Evolutionary conservation across 371 early-diverging fungal genomes (phyloP).

Genomic region (Rhizopus sp.): DNA sequence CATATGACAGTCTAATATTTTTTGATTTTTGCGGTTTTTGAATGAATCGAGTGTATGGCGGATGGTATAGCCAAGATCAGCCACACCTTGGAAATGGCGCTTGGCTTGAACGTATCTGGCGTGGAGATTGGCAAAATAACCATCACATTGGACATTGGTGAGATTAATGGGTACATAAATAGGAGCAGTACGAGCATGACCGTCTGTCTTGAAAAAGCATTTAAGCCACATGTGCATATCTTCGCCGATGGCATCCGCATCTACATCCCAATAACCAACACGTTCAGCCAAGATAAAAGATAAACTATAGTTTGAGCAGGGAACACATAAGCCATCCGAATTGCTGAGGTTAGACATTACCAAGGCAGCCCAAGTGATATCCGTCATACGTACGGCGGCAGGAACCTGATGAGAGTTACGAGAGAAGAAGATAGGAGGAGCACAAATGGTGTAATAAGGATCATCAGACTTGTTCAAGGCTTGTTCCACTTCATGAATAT

Average conservation of each 20-base stretch:
- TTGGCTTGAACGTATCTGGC: constrained; percentile 74
- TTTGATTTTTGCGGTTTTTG: constrained; percentile 23
- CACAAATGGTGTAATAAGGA: constrained; percentile 57
- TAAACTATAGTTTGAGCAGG: constrained; percentile 78
- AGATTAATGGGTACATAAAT: constrained; percentile 79
- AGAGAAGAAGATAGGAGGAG: constrained; percentile 78
- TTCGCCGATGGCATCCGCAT: constrained; percentile 80
- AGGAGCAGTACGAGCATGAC: constrained; percentile 62
- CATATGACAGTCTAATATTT: constrained; percentile 21
- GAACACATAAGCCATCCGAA: constrained; percentile 65
- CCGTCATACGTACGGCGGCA: constrained; percentile 73
- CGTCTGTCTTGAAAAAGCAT: constrained; percentile 76
- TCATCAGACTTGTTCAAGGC: constrained; percentile 40
- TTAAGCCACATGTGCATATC: constrained; percentile 89
- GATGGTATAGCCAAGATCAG: constrained; percentile 60
- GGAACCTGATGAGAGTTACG: constrained; percentile 76
- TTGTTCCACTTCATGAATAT: constrained; percentile 48
- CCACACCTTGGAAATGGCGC: constrained; percentile 67
- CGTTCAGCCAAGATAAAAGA: constrained; percentile 68
- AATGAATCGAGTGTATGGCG: constrained; percentile 19
- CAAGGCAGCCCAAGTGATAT: constrained; percentile 78
- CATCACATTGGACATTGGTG: constrained; percentile 72
- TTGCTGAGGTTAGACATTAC: constrained; percentile 81
- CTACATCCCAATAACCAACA: constrained; percentile 80
- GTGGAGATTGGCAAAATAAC: constrained; percentile 55